Conservation (phyloP, 148 eudicot species). For the Rhododendron williamsianum region DNA sequence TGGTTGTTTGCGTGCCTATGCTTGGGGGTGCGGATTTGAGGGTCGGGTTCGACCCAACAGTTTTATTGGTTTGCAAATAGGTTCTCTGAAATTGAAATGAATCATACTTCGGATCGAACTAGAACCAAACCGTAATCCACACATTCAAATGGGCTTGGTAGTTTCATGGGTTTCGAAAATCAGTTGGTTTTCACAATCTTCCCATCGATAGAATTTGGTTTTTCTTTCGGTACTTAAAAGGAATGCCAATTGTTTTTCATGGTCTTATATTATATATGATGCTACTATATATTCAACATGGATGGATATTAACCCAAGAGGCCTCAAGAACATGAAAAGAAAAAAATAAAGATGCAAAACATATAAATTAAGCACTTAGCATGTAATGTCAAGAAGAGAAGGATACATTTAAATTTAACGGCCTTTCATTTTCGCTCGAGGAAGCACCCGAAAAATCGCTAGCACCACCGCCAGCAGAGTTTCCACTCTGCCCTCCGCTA, state of each 20-base stretch:
- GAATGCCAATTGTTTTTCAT: background rate
- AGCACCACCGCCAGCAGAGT: background rate
- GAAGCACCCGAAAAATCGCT: background rate
- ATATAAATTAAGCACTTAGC: background rate
- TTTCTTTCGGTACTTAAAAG: too few relatives aligned
- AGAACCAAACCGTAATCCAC: background rate
- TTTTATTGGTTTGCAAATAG: too few relatives aligned
- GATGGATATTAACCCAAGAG: background rate
- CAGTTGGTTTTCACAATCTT: background rate
- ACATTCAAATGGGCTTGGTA: background rate
- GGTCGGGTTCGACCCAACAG: too few relatives aligned
- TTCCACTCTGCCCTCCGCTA: background rate
- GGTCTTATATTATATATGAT: too few relatives aligned
- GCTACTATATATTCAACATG: too few relatives aligned
- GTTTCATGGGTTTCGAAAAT: background rate
- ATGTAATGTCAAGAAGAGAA: background rate
- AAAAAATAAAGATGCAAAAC: background rate
- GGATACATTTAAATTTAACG: background rate
- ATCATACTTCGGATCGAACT: background rate
- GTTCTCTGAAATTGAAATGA: too few relatives aligned
- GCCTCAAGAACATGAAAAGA: background rate
- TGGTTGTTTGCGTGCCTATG: too few relatives aligned
- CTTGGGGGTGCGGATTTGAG: too few relatives aligned
- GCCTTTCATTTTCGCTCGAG: constrained; percentile 4
- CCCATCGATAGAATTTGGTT: background rate